Conservation (phyloP, 192 early-diverging fungal species). For the Anaeromyces robustus region DNA sequence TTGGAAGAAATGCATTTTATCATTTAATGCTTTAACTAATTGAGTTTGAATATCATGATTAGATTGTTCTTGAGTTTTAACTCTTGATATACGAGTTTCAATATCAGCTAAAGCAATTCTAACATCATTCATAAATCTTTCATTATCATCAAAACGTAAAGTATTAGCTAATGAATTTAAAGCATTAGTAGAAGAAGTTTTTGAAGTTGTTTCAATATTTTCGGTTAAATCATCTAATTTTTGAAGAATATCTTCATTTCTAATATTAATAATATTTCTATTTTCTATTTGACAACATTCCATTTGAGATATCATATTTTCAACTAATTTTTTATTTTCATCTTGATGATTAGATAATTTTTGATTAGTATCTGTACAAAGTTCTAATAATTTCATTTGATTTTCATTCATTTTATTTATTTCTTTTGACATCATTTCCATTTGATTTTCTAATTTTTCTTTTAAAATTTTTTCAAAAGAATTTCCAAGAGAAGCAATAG, state of each 20-base stretch:
- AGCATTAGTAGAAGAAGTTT: no score
- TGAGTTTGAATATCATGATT: neutral
- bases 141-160: neutral
- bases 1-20: neutral
- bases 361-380: neutral
- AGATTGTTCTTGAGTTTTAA: neutral
- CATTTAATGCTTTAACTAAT: neutral
- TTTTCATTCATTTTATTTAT: neutral
- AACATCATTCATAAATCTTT: neutral
- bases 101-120: neutral
- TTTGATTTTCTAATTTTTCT: neutral
- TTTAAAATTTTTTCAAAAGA: neutral
- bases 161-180: neutral
- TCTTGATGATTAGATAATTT: neutral
- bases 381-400: neutral
- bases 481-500: neutral
- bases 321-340: neutral
- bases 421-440: neutral
- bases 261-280: neutral
- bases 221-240: neutral
- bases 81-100: neutral
- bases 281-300: neutral
- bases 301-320: neutral
- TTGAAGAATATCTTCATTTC: neutral
- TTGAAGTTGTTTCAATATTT: neutral